Evolutionary conservation across 495 filamentous ascomycete genomes (phyloP).

Genomic region (Xylaria flabelliformis): DNA sequence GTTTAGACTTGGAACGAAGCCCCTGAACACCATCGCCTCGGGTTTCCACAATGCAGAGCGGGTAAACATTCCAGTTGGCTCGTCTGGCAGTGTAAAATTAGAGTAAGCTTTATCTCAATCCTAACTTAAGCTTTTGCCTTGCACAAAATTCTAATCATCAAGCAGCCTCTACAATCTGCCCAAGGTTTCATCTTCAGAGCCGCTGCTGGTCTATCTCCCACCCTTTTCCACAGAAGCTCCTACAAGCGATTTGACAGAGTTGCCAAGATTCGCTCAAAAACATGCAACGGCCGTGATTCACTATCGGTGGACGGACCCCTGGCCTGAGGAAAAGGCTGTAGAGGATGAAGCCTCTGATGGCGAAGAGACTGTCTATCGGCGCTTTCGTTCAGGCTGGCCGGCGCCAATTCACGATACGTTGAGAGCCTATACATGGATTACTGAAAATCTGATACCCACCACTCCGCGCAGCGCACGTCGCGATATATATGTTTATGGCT

Average conservation of each 20-base stretch:
- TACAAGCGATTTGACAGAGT: constrained; percentile 11
- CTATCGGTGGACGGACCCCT: constrained; percentile 46
- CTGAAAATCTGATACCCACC: constrained; percentile 41
- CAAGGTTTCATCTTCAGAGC: constrained; percentile 33
- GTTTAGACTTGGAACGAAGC: constrained; percentile 15
- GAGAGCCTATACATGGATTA: constrained; percentile 54
- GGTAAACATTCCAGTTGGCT: constrained; percentile 35
- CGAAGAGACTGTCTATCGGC: background rate
- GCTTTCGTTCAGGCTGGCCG: constrained; percentile 48
- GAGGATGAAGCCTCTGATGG: constrained; percentile 15
- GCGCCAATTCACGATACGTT: constrained; percentile 55
- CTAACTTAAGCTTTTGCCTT: background rate
- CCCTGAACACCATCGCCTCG: constrained; percentile 30
- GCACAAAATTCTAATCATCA: background rate
- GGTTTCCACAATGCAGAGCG: constrained; percentile 30
- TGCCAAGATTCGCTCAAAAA: constrained; percentile 44
- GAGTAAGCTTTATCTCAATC: constrained; percentile 33
- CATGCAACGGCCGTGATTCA: constrained; percentile 49
- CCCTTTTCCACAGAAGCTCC: constrained; percentile 38
- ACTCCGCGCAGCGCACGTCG: constrained; percentile 31
- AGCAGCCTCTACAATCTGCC: constrained; percentile 45
- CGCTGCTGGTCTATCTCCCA: constrained; percentile 47
- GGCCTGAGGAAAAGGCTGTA: constrained; percentile 5
- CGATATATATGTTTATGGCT: constrained; percentile 55
- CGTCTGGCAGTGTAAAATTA: constrained; percentile 35